phyloP scores from a whole-genome alignment of 1,139 yeast species.

The Ogataea hybrid region DNA sequence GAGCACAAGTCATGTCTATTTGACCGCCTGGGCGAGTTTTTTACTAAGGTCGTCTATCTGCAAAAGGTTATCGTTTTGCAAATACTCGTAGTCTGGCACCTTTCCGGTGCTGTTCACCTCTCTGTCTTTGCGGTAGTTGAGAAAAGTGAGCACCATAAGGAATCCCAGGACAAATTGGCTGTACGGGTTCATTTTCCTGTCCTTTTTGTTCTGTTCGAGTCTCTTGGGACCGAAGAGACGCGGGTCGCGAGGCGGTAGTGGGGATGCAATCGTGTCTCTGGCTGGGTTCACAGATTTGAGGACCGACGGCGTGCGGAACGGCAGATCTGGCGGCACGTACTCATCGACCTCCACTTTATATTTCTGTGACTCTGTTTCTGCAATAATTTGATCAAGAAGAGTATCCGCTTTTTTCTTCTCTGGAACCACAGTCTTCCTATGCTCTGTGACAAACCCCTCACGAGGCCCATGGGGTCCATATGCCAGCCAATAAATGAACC shows the following conservation, averaged over 20 bases:
- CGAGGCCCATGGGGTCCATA: constrained; percentile 68
- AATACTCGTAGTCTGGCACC: constrained; percentile 36
- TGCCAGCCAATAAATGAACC: constrained; percentile 53
- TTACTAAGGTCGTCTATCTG: constrained; percentile 32
- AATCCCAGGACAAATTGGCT: constrained; percentile 52
- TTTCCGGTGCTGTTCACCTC: constrained; percentile 47
- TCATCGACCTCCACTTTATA: constrained; percentile 5
- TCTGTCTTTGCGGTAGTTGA: constrained; percentile 51
- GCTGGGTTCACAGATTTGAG: constrained; percentile 32
- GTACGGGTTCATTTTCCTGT: constrained; percentile 51
- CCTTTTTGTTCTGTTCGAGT: constrained; percentile 44
- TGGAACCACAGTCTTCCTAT: not conserved
- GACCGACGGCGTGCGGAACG: constrained; percentile 47
- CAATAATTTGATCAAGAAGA: constrained; percentile 10
- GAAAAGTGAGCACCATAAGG: constrained; percentile 39
- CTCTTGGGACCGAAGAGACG: constrained; percentile 46
- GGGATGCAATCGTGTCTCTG: constrained; percentile 34
- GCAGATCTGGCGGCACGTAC: constrained; percentile 48
- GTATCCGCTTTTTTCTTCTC: not conserved
- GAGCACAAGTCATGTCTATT: constrained; percentile 15
- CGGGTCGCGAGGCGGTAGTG: constrained; percentile 42
- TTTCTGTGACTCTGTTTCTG: constrained; percentile 6
- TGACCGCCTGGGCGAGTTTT: constrained; percentile 12
- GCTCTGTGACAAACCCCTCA: constrained; percentile 42
- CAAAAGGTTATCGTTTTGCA: constrained; percentile 26